Evolutionary conservation across 305 asterid species (phyloP).

Genomic region (Ajuga reptans): DNA sequence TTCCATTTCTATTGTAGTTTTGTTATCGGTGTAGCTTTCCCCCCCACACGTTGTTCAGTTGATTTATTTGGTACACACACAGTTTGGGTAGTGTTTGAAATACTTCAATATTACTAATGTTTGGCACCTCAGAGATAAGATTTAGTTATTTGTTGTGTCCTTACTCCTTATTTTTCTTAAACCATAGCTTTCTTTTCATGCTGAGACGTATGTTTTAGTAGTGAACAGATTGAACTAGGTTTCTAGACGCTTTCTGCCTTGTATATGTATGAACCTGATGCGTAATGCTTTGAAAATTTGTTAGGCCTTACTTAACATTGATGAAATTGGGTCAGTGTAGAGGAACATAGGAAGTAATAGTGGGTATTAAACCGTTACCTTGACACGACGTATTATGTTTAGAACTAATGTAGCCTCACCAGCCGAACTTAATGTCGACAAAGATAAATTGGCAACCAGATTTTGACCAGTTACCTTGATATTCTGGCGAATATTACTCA

Average conservation of each 20-base stretch:
- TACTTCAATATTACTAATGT: background rate
- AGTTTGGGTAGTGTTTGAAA: background rate
- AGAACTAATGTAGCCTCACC: background rate
- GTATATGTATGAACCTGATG: background rate
- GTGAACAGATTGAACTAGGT: background rate
- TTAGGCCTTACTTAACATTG: background rate
- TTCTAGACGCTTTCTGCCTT: background rate
- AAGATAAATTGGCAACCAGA: background rate
- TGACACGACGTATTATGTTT: background rate
- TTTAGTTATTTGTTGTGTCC: background rate
- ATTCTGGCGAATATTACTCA: background rate
- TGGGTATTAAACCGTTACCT: background rate
- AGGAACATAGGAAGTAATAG: background rate
- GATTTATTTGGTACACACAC: background rate
- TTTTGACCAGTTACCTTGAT: background rate
- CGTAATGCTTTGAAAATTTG: background rate
- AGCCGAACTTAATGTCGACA: no score
- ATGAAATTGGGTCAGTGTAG: background rate
- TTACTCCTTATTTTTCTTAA: background rate
- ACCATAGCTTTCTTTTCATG: background rate
- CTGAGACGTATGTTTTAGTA: background rate
- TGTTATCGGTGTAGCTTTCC: background rate
- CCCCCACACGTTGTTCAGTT: background rate
- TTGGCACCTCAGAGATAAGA: background rate
- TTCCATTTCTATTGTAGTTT: background rate